phyloP scores from a whole-genome alignment of 345 rosid species.

The Erodium maritimum region DNA sequence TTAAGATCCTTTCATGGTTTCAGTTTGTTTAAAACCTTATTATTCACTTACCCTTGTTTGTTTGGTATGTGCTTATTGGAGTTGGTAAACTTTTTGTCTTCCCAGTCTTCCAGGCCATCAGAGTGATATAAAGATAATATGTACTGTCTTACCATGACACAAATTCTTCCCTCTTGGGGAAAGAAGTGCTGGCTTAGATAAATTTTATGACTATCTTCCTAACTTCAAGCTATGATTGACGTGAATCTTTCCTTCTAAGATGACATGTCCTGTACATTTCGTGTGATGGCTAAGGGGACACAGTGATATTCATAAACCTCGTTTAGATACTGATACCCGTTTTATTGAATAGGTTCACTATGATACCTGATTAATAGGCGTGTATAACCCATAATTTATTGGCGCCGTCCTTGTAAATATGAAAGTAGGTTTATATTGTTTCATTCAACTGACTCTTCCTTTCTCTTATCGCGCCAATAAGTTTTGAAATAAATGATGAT shows the following conservation, averaged over 20 bases:
- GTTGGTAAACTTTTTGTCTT: neutral
- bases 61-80: neutral
- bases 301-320: neutral
- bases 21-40: neutral
- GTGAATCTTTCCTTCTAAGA: neutral
- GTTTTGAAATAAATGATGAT: no score
- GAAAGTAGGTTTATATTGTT: neutral
- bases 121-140: neutral
- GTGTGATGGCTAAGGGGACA: neutral
- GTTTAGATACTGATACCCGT: neutral
- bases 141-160: neutral
- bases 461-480: neutral
- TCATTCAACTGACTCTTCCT: neutral
- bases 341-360: neutral
- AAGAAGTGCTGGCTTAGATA: neutral
- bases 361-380: neutral
- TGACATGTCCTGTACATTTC: neutral
- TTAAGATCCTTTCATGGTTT: neutral
- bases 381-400: neutral
- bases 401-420: no score
- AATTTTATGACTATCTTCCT: neutral
- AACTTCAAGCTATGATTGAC: neutral
- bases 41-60: neutral
- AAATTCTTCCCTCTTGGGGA: neutral
- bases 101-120: neutral